Base-by-base conservation (phyloP, 2,329 filamentous ascomycete species). In the Colletotrichum lini region DNA sequence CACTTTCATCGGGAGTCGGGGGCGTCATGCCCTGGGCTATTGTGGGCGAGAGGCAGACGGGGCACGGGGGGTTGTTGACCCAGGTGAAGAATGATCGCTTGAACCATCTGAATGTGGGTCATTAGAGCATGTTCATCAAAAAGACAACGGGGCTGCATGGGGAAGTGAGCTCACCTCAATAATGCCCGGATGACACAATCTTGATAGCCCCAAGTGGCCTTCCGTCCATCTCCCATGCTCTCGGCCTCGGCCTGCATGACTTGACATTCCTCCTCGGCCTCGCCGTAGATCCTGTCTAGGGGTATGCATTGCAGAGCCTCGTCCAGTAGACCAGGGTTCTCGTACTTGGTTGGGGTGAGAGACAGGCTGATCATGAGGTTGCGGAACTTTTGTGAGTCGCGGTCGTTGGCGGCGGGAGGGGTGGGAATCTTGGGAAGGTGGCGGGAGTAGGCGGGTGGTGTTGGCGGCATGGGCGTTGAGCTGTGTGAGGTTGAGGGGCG, bases 131-230 rank as follows among this genome's bases (percentile, higher is more conserved):
- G 42, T 35, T 35, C 30, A 15, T n/a, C 38, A 26, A 26, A 54
- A 21, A 23, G 44, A 35, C 18, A 47, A 57, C 26, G 4, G 40
- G 26, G n/a, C 12, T n/a, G 4, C 5, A 30, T 21, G 35, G 2
- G 21, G 38, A 65, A 45, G 23, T 9, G 3, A 49, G 68, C 73
- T 47, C 47, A 74, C 93, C 91, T 92, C 78, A 98, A 86, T 74
- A 98, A 86, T 72, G 96, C 94, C 75, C 94, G 90, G 78, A 98
- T 93, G 66, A 98, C 94, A 81, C 96, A 99, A 83, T 99, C 96
- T 82, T 98, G 96, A 80, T 98, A 98, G 68, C 95, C 96, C 96
- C 96, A 98, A 84, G 95, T 93, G 2, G 95, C 90, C 80, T 93
- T 93, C 75, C 90, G 88, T 66, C 92, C 93, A 67, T 93, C 90